Conservation (phyloP, 345 rosid species). For the Rubroshorea leprosula region DNA sequence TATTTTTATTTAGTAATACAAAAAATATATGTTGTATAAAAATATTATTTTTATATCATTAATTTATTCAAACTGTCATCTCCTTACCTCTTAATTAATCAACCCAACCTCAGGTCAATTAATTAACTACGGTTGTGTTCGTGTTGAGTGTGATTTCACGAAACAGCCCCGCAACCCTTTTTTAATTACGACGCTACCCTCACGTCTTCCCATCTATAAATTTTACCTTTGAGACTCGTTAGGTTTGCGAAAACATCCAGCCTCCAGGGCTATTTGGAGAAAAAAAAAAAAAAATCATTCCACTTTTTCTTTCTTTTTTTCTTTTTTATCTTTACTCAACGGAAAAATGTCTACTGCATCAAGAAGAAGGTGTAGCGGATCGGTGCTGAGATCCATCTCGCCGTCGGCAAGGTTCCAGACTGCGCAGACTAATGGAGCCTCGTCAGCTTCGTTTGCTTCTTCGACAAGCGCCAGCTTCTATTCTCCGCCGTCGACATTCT, state of each 20-base stretch:
- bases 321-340: not conserved
- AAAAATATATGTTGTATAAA: too few relatives aligned
- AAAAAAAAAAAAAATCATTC: not conserved
- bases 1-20: too few relatives aligned
- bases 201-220: not conserved
- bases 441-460: not conserved
- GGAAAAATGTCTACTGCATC: not conserved
- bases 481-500: not conserved
- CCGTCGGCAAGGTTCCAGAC: not conserved
- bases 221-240: not conserved
- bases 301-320: not conserved
- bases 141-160: not conserved
- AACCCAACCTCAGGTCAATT: not conserved
- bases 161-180: not conserved
- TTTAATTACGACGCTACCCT: constrained; percentile 1
- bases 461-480: not conserved
- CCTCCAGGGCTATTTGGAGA: not conserved
- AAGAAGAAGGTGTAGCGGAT: not conserved
- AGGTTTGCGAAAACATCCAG: not conserved
- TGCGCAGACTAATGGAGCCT: not conserved
- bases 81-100: not conserved
- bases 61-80: too few relatives aligned
- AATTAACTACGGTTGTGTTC: not conserved
- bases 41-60: too few relatives aligned
- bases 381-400: not conserved